Evolutionary conservation across 2,329 filamentous ascomycete genomes (phyloP), one percentile per base, ranked within the genome.

Genomic region (Cladosporium sp.): DNA sequence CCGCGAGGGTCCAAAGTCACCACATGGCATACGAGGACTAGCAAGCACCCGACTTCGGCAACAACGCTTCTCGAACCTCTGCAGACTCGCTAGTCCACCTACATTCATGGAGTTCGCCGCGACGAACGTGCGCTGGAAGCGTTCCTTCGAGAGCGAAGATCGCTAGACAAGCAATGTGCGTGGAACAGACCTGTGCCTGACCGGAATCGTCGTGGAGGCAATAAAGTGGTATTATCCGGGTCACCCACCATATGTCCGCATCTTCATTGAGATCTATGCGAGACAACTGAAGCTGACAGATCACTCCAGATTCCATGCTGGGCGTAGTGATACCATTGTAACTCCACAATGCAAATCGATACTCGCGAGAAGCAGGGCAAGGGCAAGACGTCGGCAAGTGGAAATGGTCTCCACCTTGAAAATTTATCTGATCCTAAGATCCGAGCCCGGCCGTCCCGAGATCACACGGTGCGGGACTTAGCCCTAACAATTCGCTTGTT

Each of bases 351-450:
- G 39, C 39, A 46, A 21, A 46, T 46, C 39, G 39, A 46, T 46
- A n/a, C 49, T 53, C 5, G 18, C 32, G 51, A 32, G 28, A 4
- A 32, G 51, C 51, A 54, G 51, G 28, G 51, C 54, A 57, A 23
- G 32, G 51, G 51, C 32, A 57, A 23, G 32, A 39, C 54, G 30
- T 57, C 54, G 54, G 30, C n/a, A 39, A 39, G 28, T 16, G 51
- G 51, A 21, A 34, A 57, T 6, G 32, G n/a, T 13, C n/a, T 57
- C 54, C 54, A 57, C 54, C n/a, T 57, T 30, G 32, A 57, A 57
- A 57, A 36, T 36, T 57, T 57, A 57, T 57, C 54, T 14, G 54
- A 57, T 57, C 54, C 54, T 57, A 57, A 57, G 54, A 57, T 57
- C 54, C 54, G 54, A 57, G 54, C 54, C 23, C 32, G 32, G 32